Conservation (phyloP, 306 rosid genomes). For the Dalbergia cochinchinensis region DNA sequence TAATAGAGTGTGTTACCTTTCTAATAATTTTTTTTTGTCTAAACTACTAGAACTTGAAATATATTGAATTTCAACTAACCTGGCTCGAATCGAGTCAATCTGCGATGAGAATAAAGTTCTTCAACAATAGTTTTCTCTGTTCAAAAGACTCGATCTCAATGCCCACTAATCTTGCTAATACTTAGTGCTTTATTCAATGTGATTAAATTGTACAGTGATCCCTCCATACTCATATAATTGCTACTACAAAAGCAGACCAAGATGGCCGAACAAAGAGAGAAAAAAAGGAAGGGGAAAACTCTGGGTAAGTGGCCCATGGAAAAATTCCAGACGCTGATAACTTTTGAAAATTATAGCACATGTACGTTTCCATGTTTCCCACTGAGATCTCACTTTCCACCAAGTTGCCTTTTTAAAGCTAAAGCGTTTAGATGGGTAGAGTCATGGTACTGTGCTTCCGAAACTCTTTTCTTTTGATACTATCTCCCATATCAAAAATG, state of each 20-base stretch:
- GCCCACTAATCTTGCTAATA: not conserved
- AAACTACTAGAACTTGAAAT: too few species aligned
- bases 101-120: too few species aligned
- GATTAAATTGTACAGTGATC: not conserved
- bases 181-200: not conserved
- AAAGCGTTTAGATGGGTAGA: conserved; percentile 26
- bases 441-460: not conserved
- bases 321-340: conserved; percentile 18
- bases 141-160: too few species aligned
- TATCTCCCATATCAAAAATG: too few species aligned
- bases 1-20: too few species aligned
- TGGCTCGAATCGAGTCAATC: too few species aligned
- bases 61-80: too few species aligned
- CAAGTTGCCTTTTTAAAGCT: conserved; percentile 41
- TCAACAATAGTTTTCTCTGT: too few species aligned
- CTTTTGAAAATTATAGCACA: conserved; percentile 47
- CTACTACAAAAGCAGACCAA: conserved; percentile 3
- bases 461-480: conserved; percentile 2
- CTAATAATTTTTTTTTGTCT: too few species aligned
- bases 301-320: conserved; percentile 43
- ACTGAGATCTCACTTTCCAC: conserved; percentile 51
- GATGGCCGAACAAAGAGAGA: not conserved
- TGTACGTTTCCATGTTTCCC: conserved; percentile 57
- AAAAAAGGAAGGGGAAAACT: not conserved
- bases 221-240: conserved; percentile 31